Evolutionary conservation across 805 yeast genomes (phyloP).

Genomic region (Yarrowia sp.): DNA sequence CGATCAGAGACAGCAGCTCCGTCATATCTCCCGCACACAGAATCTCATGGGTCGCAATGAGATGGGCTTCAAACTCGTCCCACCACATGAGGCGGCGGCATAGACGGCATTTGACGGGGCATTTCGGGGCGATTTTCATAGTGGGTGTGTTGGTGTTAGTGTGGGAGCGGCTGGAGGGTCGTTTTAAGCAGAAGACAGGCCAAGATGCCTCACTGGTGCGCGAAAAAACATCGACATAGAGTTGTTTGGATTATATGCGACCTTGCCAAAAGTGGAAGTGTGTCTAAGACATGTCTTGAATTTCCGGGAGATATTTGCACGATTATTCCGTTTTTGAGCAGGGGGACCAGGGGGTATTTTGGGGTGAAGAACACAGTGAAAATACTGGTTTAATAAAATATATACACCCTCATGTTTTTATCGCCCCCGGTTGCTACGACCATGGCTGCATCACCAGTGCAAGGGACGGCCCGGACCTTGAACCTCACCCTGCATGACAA

Average conservation of each 20-base stretch:
- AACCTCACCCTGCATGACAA: not conserved
- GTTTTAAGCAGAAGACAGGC: not conserved
- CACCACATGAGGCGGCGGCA: slow-evolving; percentile 21
- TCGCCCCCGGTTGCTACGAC: no score
- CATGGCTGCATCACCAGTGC: not conserved
- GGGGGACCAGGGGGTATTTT: no score
- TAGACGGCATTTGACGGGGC: slow-evolving; percentile 17
- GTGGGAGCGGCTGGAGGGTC: not conserved
- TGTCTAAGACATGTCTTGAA: not conserved
- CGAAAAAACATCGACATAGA: not conserved
- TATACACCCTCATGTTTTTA: no score
- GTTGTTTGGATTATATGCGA: slow-evolving; percentile 7
- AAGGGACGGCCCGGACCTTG: slow-evolving; percentile 6
- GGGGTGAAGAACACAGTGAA: no score
- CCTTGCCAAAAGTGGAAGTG: not conserved
- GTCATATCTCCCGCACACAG: slow-evolving; percentile 15
- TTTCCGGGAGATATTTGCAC: not conserved
- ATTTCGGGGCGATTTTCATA: slow-evolving; percentile 4
- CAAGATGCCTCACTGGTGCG: not conserved
- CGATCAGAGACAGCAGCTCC: not conserved
- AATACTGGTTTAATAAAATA: no score
- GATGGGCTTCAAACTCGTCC: slow-evolving; percentile 17
- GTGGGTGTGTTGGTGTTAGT: not conserved
- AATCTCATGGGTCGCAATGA: slow-evolving; percentile 15
- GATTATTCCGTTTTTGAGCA: not conserved